Percentiles rank a stretch among this genome's conserved stretches.
Conservation (phyloP, 2,329 filamentous ascomycete species). For the Lizonia empirigonia region DNA sequence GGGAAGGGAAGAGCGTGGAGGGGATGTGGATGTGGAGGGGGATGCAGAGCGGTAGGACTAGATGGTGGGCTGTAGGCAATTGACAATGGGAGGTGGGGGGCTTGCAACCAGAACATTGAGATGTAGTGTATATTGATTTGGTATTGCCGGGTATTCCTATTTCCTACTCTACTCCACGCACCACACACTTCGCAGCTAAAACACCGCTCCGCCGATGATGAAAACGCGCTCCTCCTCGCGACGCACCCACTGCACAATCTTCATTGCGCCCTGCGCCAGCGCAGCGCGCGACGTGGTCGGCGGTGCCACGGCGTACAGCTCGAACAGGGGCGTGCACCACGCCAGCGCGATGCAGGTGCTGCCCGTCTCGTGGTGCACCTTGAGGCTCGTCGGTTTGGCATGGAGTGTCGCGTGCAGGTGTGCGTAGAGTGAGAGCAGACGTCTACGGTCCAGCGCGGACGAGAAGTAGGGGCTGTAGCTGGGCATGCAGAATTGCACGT, state of each 20-base stretch:
- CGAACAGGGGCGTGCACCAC: conserved; percentile 90
- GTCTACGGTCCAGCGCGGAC: conserved; percentile 64
- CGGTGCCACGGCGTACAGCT: conserved; percentile 93
- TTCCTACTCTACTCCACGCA: no score
- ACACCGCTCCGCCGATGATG: conserved; percentile 94
- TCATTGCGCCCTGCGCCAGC: conserved; percentile 84
- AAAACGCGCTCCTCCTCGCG: conserved; percentile 92
- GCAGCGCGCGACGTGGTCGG: conserved; percentile 66
- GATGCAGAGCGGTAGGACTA: no score
- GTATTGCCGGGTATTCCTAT: background rate
- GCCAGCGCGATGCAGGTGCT: conserved; percentile 76
- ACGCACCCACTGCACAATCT: conserved; percentile 88
- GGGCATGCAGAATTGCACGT: conserved; percentile 96
- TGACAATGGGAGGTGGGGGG: no score
- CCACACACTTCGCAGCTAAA: conserved; percentile 35
- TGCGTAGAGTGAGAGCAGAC: conserved; percentile 76
- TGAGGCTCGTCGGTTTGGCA: conserved; percentile 79
- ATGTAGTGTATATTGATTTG: background rate
- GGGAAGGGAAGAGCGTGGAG: no score
- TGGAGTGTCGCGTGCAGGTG: conserved; percentile 85
- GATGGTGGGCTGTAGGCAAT: no score
- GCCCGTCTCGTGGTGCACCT: conserved; percentile 81
- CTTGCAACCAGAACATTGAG: no score
- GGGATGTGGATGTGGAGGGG: no score
- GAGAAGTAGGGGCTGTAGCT: conserved; percentile 73